Evolutionary conservation across 1,284 basidiomycete genomes (phyloP), one percentile per base, ranked within the genome.

Genomic region (Pulveroboletus sp.): DNA sequence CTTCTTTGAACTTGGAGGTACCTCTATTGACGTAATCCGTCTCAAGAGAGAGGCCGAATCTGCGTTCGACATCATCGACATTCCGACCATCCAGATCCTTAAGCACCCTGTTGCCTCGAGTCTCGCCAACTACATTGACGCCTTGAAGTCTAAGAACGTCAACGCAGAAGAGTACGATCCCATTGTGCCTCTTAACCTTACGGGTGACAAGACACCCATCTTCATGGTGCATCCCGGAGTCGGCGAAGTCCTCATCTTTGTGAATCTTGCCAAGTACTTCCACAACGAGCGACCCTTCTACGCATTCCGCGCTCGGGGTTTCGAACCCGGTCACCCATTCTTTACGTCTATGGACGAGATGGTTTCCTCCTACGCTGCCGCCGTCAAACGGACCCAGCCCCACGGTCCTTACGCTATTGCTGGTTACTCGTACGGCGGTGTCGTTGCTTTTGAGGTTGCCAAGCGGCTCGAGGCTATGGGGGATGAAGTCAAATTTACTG

Each of bases 341-440:
- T 77, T 77, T 56, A 52, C 54, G 0, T 66, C 74, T 0, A 71
- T 80, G 56, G 62, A 68, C 0, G 77, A 79, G 60, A 77, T 79
- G 66, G 73, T 75, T 14, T 66, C 68, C 9, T 64, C 63, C 33
- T 80, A 80, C 52, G 69, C 73, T 12, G 54, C 60, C 1, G 72
- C 72, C 9, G 72, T 79, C 22, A 69, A 71, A 53, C 61, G 62
- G 18, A 60, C 65, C 6, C 74, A 74, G 47, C 74, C 77, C 8
- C 60, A 52, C 2, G 78, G 78, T 0, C 78, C 79, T 2, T 79
- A 75, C 58, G 71, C 74, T 39, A 61, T 80, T 26, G 77, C 74
- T 0, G 79, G 79, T 7, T 80, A 80, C 68, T 77, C 74, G 44
- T 79, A 75, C 49, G 79, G 79, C 46, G 78, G 77, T 38, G 75